Evolutionary conservation across 1,139 yeast species (phyloP).

Genomic region (Yamadazyma jaroonii): DNA sequence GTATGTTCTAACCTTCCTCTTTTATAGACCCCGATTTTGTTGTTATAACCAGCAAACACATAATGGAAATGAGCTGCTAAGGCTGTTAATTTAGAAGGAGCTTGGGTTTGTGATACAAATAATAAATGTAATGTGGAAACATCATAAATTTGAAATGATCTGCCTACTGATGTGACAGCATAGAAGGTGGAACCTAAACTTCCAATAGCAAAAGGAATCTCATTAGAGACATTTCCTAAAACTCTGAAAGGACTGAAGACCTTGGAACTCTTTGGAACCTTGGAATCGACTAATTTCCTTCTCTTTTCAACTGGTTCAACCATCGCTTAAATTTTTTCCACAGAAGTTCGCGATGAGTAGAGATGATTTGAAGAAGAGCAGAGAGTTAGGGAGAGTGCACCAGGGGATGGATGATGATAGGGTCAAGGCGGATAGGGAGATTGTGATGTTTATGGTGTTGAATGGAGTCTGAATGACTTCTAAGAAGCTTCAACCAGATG

Average conservation of each 20-base stretch:
- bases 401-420: too few species aligned
- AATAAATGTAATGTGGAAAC: conserved; percentile 82
- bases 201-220: conserved; percentile 83
- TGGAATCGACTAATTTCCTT: conserved; percentile 20
- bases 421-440: too few species aligned
- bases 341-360: conserved; percentile 3
- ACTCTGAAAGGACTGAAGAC: conserved; percentile 48
- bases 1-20: conserved; percentile 76
- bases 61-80: conserved; percentile 81
- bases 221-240: conserved; percentile 70
- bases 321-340: conserved; percentile 16
- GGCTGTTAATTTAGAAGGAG: conserved; percentile 66
- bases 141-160: conserved; percentile 89
- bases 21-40: conserved; percentile 70
- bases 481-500: too few species aligned
- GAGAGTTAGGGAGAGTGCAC: too few species aligned
- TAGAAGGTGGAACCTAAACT: conserved; percentile 86
- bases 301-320: conserved; percentile 31
- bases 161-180: conserved; percentile 86
- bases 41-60: conserved; percentile 76
- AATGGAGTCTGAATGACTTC: too few species aligned
- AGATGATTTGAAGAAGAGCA: too few species aligned
- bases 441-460: too few species aligned
- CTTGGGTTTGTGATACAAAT: conserved; percentile 81
- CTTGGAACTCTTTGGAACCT: conserved; percentile 21